These are phyloP conservation scores for Pseudohalonectria lignicola DNA, from an alignment of 2,329 filamentous ascomycete species.

Conservation along the genomic window DNA sequence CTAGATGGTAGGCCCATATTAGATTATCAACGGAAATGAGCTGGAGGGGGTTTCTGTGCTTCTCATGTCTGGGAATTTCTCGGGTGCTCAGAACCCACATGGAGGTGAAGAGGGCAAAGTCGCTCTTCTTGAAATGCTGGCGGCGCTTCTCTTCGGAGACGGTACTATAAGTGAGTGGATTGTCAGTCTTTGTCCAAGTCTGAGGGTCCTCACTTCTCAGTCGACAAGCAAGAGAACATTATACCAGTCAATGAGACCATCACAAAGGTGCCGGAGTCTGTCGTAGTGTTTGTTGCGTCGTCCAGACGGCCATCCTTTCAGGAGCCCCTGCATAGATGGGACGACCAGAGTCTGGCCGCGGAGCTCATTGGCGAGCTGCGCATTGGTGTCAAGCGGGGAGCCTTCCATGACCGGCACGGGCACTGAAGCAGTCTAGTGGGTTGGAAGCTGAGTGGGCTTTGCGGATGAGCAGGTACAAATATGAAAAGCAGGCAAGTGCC, in stretches of 20 bases:
- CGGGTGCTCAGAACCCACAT: no score
- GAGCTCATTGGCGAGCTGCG: not conserved
- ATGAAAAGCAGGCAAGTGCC: no score
- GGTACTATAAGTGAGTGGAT: conserved; percentile 21
- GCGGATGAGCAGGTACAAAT: no score
- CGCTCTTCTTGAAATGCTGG: conserved; percentile 19
- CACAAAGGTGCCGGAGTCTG: not conserved
- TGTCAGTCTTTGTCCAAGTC: not conserved
- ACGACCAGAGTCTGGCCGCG: conserved; percentile 2
- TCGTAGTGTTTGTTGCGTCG: conserved; percentile 1
- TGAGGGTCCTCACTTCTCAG: not conserved
- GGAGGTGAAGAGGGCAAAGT: conserved; percentile 19
- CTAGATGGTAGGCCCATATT: conserved; percentile 11
- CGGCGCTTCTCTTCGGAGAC: conserved; percentile 16
- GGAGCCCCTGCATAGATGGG: conserved; percentile 1
- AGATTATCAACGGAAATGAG: not conserved
- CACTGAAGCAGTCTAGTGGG: no score
- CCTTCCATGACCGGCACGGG: no score
- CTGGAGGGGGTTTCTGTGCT: not conserved
- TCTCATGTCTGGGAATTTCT: no score
- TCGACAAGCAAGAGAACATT: not conserved
- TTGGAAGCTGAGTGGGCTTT: no score
- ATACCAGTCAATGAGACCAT: conserved; percentile 2
- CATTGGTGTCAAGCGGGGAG: not conserved
- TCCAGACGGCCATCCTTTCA: conserved; percentile 1